phyloP scores from a whole-genome alignment of 768 basidiomycete species.

The Gautieria morchelliformis region DNA sequence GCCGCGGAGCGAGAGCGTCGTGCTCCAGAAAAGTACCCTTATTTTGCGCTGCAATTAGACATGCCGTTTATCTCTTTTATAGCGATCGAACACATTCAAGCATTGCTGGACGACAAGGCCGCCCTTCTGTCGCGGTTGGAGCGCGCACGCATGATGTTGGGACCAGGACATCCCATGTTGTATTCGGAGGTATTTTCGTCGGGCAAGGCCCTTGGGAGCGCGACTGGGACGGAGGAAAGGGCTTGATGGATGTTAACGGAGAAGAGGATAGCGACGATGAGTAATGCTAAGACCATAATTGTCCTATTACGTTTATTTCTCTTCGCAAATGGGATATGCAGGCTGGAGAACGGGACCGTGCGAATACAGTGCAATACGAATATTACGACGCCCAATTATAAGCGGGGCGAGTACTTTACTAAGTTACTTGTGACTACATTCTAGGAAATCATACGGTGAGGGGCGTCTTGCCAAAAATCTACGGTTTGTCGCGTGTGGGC shows the following conservation, averaged over 20 bases:
- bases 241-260: conserved; percentile 22
- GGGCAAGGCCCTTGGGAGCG: conserved; percentile 62
- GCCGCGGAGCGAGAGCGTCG: conserved; percentile 84
- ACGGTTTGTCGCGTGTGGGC: too few relatives aligned
- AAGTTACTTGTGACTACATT: too few relatives aligned
- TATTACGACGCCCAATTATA: too few relatives aligned
- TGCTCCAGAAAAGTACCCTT: conserved; percentile 74
- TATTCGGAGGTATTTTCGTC: conserved; percentile 20
- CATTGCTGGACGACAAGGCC: conserved; percentile 51
- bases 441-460: too few relatives aligned
- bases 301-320: background rate
- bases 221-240: conserved; percentile 72
- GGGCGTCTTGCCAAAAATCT: too few relatives aligned
- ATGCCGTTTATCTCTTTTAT: background rate
- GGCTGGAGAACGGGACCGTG: background rate
- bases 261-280: conserved; percentile 37
- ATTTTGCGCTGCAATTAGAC: background rate
- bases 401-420: too few relatives aligned
- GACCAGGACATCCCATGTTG: conserved; percentile 51
- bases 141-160: conserved; percentile 45
- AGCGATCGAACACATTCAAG: conserved; percentile 84
- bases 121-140: conserved; percentile 49
- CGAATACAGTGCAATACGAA: too few relatives aligned
- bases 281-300: background rate
- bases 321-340: background rate